A percentile compares a stretch with the other conserved stretches of the same genome.
Conservation (phyloP, 139 green algal genomes). For the Ettlia oleoabundans region DNA sequence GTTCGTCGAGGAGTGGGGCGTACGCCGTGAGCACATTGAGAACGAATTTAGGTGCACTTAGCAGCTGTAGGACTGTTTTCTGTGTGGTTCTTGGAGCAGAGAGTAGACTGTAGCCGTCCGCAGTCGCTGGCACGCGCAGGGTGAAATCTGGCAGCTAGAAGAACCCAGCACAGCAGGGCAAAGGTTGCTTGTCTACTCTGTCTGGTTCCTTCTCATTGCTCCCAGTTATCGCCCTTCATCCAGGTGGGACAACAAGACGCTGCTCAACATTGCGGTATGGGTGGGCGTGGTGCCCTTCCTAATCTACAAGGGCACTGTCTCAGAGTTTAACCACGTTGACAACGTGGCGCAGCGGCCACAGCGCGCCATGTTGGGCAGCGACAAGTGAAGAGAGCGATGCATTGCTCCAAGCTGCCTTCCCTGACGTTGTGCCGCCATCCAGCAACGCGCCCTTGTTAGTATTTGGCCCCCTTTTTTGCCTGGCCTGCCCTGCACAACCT, state of each 20-base stretch:
- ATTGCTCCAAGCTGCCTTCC: too few species aligned
- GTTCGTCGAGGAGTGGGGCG: slow-evolving; percentile 58
- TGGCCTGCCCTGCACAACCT: too few species aligned
- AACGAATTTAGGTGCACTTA: slow-evolving; percentile 37
- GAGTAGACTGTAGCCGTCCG: too few species aligned
- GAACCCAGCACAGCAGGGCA: background rate
- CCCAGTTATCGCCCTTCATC: too few species aligned
- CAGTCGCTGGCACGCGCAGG: too few species aligned
- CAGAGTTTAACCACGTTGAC: slow-evolving; percentile 31
- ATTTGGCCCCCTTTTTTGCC: too few species aligned
- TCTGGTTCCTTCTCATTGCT: too few species aligned
- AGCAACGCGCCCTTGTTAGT: too few species aligned
- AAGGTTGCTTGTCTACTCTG: background rate
- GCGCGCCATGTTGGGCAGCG: slow-evolving; percentile 29
- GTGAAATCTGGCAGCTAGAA: background rate
- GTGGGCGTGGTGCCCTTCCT: slow-evolving; percentile 6
- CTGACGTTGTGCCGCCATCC: too few species aligned
- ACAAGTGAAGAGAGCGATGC: background rate
- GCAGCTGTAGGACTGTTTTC: background rate
- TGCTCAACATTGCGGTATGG: slow-evolving; percentile 36
- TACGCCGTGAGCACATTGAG: slow-evolving; percentile 58
- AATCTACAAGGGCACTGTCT: slow-evolving; percentile 35
- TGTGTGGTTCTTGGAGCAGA: too few species aligned
- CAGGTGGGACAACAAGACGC: slow-evolving; percentile 42
- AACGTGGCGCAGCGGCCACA: slow-evolving; percentile 4